phyloP scores from a whole-genome alignment of 2,329 filamentous ascomycete genomes.

The Epichloe bromicola region DNA sequence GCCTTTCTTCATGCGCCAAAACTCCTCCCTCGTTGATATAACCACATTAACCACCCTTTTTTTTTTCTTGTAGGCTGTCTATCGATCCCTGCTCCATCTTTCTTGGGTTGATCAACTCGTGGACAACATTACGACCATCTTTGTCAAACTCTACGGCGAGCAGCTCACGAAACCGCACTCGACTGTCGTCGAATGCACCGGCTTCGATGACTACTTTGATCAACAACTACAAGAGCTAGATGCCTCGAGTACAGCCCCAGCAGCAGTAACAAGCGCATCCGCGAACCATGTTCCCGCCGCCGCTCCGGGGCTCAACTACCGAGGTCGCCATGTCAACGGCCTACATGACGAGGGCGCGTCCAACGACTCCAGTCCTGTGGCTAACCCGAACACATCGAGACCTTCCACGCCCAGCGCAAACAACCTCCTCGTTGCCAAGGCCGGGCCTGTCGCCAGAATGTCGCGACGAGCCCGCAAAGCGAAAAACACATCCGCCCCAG shows the following conservation, averaged over 20 bases:
- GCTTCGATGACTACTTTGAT: conserved; percentile 89
- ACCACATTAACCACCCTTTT: too few relatives aligned
- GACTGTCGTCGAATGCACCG: conserved; percentile 61
- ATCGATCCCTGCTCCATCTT: conserved; percentile 86
- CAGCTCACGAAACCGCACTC: conserved; percentile 72
- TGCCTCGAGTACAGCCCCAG: conserved; percentile 29
- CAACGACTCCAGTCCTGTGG: conserved; percentile 55
- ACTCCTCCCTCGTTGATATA: not conserved
- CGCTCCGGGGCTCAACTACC: conserved; percentile 27
- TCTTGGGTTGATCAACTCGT: conserved; percentile 96
- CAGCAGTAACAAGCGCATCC: conserved; percentile 16
- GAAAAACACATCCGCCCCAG: conserved; percentile 51
- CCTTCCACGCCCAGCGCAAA: conserved; percentile 58
- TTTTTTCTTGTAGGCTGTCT: conserved; percentile 58
- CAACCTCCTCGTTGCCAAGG: conserved; percentile 57
- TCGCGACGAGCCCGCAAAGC: conserved; percentile 67
- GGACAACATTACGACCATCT: conserved; percentile 87
- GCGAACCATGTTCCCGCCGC: conserved; percentile 10
- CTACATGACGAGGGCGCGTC: conserved; percentile 32
- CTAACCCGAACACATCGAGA: conserved; percentile 64
- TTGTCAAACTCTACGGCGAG: conserved; percentile 78
- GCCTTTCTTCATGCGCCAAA: not conserved
- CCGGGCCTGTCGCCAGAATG: conserved; percentile 60
- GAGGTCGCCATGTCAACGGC: conserved; percentile 23
- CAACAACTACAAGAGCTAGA: conserved; percentile 78